Base-by-base conservation (phyloP, 305 asterid genomes). In the Fraxinus paxiana region DNA sequence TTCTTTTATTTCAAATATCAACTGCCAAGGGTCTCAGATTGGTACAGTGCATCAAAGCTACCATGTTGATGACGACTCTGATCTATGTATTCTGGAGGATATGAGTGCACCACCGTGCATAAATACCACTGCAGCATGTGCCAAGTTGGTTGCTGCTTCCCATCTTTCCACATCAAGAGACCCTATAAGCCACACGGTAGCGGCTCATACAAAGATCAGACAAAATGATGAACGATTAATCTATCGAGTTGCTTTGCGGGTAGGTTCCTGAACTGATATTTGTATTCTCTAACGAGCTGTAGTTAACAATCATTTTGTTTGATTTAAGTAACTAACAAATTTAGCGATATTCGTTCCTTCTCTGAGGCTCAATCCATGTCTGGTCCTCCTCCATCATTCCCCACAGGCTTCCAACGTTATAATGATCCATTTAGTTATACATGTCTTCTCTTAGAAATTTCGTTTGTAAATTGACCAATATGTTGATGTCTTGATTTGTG, bases 191-290 rank as follows among this genome's bases (percentile, higher is more conserved):
- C 90, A 88, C 76, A 80, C 38, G 2, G 88, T 82, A 48, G 75
- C 85, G 65, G 85, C 87, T 13, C 88, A 83, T 46, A 78, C 89
- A 76, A 94, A 90, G 89, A 86, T 76, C 69, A 96, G 84, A 84
- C 86, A 87, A 77, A 92, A 94, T 83, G 94, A 90, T 78, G 99
- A 94, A 80, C 89, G 90, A 34, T 87, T 76, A 73, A 88, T 96
- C 78, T 93, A 82, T 81, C 94, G 88, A 87, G 98, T 88, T 87
- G 99, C 98, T 18, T 82, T 96, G 87, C 95, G 94, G 98, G 99
- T 93, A 79, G 86, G 54, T 82, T 78, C 78, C 82, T 41, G 83
- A 56, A 71, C 28, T 22, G 51, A 79, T 76, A 73, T 24, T 81
- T 72, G n/a, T 82, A 41, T 63, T 79, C 82, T 37, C 69, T 74